These are phyloP conservation scores for Eragrostis nindensis DNA, from an alignment of 176 grass and related monocot genomes.

Conservation along the genomic window DNA sequence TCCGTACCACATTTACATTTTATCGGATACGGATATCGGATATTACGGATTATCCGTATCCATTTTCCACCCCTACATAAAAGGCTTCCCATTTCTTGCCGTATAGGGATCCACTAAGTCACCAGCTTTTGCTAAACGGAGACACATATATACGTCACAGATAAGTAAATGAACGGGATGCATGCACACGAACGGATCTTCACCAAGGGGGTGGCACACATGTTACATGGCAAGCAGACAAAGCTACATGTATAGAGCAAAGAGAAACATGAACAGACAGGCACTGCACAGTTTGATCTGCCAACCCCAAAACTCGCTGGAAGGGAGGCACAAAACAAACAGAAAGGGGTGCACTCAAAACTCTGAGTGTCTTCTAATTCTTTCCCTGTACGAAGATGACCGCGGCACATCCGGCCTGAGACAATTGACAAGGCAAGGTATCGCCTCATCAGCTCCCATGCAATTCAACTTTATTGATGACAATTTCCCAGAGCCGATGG, in stretches of 20 bases:
- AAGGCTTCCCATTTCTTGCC: not conserved
- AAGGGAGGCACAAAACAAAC: constrained; percentile 43
- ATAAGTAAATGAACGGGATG: not conserved
- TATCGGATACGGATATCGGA: no score
- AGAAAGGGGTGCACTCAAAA: constrained; percentile 41
- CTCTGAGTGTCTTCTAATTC: constrained; percentile 62
- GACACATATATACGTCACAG: constrained; percentile 12
- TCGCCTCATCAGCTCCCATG: constrained; percentile 49
- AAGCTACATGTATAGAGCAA: constrained; percentile 4
- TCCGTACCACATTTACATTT: no score
- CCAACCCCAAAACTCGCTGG: constrained; percentile 44
- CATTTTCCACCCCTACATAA: no score
- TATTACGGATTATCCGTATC: no score
- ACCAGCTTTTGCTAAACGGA: not conserved
- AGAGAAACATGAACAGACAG: constrained; percentile 37
- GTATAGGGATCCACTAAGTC: not conserved
- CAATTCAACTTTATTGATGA: constrained; percentile 63
- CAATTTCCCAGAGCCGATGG: constrained; percentile 55
- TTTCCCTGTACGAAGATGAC: constrained; percentile 61
- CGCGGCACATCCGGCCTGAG: constrained; percentile 53
- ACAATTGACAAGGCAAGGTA: constrained; percentile 66
- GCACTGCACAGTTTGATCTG: constrained; percentile 46
- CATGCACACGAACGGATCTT: constrained; percentile 37
- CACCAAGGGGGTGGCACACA: constrained; percentile 24
- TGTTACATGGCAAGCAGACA: constrained; percentile 18